Base-by-base conservation (phyloP, 352 stramenopile species). In the Phytopythium ostracodes region DNA sequence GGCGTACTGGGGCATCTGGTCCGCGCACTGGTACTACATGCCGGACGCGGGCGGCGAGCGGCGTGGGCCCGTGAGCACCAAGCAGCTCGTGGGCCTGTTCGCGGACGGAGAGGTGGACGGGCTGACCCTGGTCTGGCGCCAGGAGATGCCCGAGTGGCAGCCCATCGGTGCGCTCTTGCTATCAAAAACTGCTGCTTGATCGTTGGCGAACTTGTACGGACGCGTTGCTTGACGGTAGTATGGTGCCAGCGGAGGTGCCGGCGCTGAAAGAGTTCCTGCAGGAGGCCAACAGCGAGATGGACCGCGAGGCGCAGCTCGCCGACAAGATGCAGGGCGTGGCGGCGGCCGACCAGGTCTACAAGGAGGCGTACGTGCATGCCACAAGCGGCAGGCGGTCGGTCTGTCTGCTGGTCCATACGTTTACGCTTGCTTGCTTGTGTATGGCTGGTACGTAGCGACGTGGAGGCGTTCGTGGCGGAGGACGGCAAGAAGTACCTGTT, bases 401-500 rank as follows among this genome's bases (percentile, higher is more conserved):
- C n/a, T n/a, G 1, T 3, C 35, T 43, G 29, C 20, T 25, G 0
- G 9, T 10, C 29, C 0, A n/a, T 43, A 25, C 55, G 40, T n/a
- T 59, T 11, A 27, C 17, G 6, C 36, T 7, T n/a, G 9, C 25
- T 38, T 14, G 35, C 63, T 49, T 31, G 25, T 22, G n/a, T 44
- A 18, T 25, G 25, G 4, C 53, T 52, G 55, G 18, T n/a, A n/a
- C n/a, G n/a, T 60, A 87, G 78, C 33, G 67, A 62, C 14, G 70
- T 70, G 18, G 66, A 87, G 38, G 78, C 70, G 56, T 71, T 87
- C 49, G 64, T 81, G 40, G 82, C 82, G 4, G 82, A 91, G 62
- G 77, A 91, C 53, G 82, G 80, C 22, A 89, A 87, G 55, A 65
- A 73, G 60, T 91, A 90, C 62, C 65, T 88, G 49, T 91, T 87